Conservation (phyloP, 768 basidiomycete genomes). For the Kwoniella dendrophila region DNA sequence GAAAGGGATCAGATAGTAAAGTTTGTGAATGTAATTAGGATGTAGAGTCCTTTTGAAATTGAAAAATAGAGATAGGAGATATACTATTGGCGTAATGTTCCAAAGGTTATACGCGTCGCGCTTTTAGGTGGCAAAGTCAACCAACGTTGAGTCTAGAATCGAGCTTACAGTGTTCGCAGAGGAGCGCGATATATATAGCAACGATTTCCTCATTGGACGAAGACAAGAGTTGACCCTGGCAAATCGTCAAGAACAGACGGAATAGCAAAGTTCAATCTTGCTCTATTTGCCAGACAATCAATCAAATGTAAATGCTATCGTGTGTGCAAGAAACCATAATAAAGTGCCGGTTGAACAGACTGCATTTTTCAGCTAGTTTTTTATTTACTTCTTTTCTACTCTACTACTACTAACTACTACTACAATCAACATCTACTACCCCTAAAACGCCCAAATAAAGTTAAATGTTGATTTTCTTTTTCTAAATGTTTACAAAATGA, state of each 20-base stretch:
- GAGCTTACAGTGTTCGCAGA: neutral
- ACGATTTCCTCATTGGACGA: too few relatives aligned
- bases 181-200: too few relatives aligned
- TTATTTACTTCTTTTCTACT: constrained; percentile 21
- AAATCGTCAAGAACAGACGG: too few relatives aligned
- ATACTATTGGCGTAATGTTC: neutral
- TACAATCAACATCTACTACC: neutral
- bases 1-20: neutral
- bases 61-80: neutral
- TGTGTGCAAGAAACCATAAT: neutral
- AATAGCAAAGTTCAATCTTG: too few relatives aligned
- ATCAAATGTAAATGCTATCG: too few relatives aligned
- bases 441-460: constrained; percentile 9
- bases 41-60: neutral
- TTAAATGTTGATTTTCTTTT: neutral
- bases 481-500: constrained; percentile 11
- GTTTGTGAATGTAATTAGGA: too few relatives aligned
- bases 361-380: constrained; percentile 41
- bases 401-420: constrained; percentile 7
- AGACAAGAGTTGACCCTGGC: too few relatives aligned
- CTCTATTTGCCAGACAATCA: too few relatives aligned
- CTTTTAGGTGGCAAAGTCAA: too few relatives aligned
- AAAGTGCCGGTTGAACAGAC: constrained; percentile 54
- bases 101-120: constrained; percentile 21
- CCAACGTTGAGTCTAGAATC: too few relatives aligned